Conservation (phyloP, 768 basidiomycete species). For the Sistotremastrum suecicum region DNA sequence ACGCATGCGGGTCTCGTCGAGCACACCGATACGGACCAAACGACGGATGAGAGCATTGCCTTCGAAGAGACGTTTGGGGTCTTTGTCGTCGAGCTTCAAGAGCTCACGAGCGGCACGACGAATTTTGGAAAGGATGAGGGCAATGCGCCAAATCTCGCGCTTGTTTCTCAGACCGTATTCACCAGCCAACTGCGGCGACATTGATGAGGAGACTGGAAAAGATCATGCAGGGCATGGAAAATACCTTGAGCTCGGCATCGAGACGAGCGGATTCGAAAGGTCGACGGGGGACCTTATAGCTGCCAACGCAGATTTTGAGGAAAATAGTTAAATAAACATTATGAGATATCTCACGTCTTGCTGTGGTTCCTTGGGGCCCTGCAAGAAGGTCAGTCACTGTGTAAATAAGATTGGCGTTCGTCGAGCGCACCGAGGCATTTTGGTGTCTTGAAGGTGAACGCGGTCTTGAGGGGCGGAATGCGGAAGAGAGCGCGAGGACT, state of each 20-base stretch:
- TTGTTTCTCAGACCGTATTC: conserved; percentile 99
- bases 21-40: conserved; percentile 98
- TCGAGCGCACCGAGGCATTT: conserved; percentile 70
- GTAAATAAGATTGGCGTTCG: conserved; percentile 19
- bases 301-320: conserved; percentile 56
- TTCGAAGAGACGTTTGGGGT: conserved; percentile 99
- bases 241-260: conserved; percentile 97
- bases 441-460: conserved; percentile 41
- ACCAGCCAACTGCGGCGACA: conserved; percentile 69
- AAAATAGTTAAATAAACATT: conserved; percentile 13
- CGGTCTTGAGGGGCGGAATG: conserved; percentile 14
- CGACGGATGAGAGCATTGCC: conserved; percentile 93
- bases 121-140: conserved; percentile 96
- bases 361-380: conserved; percentile 87
- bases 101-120: conserved; percentile 99
- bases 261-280: conserved; percentile 96
- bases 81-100: conserved; percentile 98
- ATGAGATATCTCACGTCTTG: conserved; percentile 68
- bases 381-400: conserved; percentile 5
- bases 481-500: conserved; percentile 5
- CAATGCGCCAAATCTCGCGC: conserved; percentile 99
- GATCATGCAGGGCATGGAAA: neutral
- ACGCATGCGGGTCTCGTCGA: conserved; percentile 97
- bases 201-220: neutral
- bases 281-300: conserved; percentile 98